Evolutionary conservation across 108 stramenopile genomes (phyloP), one percentile per base, ranked within the genome.

Genomic region (Aurantiochytrium sp.): DNA sequence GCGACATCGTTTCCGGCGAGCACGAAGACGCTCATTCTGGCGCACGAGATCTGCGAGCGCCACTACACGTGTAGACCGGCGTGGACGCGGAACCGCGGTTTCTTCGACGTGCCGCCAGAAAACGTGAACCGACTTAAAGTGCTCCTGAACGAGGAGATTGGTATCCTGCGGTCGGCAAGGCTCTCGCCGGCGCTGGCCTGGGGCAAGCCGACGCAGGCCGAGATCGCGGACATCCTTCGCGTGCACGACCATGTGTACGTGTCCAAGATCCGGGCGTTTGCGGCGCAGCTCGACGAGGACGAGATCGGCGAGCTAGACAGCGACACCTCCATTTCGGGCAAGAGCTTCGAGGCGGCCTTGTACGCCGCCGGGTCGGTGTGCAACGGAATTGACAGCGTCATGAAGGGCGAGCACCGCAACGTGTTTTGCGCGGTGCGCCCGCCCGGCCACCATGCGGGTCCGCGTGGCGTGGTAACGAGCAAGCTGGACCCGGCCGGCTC

Each of bases 371-470:
- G 92, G 36, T 42, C 93, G 4, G 91, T 89, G 17, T 92, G 92
- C 88, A 34, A 68, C 42, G 93, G 90, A 30, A 88, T 94, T 3
- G 93, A 94, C 81, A 36, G 85, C 15, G 92, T 92, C 15, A 50
- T 91, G 88, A 17, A 41, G 21, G 89, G 92, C 42, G 30, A 32
- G 32, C 55, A 88, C 85, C 65, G 89, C 4, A 94, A 94, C 86
- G 93, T 90, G 5, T 99, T 99, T 89, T 98, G 97, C 86, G 96
- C 96, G 4, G 93, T 99, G 69, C 95, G 99, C 39, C 99, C 99
- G 27, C 99, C 99, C 3, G 99, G 99, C 48, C 99, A 99, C 91
- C 99, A 99, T 92, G 98, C 98, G 37, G 98, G 97, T 22, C 96
- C 97, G 31, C 73, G 96, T 19, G 98, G 98, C 27, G 24, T 37